Evolutionary conservation across 306 rosid species (phyloP), one percentile per base, ranked within the genome.

Genomic region (Acacia melanoxylon): DNA sequence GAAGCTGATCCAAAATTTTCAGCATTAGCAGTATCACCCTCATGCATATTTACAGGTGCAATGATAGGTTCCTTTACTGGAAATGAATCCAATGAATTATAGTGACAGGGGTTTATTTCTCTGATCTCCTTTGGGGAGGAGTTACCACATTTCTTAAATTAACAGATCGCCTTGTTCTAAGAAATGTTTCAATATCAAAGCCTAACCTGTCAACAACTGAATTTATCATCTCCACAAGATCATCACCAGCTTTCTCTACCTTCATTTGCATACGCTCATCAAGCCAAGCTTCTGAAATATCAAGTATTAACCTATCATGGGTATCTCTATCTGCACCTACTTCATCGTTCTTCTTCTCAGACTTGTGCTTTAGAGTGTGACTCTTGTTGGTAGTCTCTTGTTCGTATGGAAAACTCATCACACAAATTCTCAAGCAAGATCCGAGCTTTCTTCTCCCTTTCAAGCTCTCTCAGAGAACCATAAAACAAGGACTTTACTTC

Each of bases 231-330:
- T 80, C 87, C 15, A 74, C 59, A 73, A 82, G 80, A 82, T 79
- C 78, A 20, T 59, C 78, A 8, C 62, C 81, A 56, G 81, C 72
- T 83, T 86, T 85, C 5, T 74, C 70, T 51, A 76, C 68, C 88
- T 84, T 90, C 91, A 84, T 87, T 75, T 87, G 91, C 86, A 58
- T 81, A 54, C 91, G 89, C 84, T 92, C 97, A 61, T 90, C 90
- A 82, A 92, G 90, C 97, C 94, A 92, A 42, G 92, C 91, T 86
- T 92, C 97, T 54, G 97, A 89, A 77, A 92, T 82, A 61, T 89
- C 89, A 68, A 87, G 90, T 80, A 88, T 75, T 49, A 88, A 78
- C 69, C 87, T 80, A 66, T 88, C 92, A 49, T 72, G 75, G 46
- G 52, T 83, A 68, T 78, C 83, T 49, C 56, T 81, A 63, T 78